Evolutionary conservation across 257 asterid genomes (phyloP), one percentile per base, ranked within the genome.

Genomic region (Fraxinus quadrangulata): DNA sequence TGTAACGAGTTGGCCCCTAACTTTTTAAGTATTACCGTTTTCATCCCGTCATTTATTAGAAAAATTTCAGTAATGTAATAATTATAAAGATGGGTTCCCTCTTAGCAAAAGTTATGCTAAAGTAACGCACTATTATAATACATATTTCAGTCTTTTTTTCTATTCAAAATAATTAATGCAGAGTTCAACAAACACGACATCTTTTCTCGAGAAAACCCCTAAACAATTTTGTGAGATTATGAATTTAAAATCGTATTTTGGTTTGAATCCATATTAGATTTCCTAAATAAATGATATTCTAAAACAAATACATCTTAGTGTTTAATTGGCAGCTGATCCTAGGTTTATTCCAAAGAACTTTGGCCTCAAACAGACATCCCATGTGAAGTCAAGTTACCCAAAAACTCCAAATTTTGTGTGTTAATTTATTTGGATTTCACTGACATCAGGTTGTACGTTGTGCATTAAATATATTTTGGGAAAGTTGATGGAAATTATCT

Each of bases 281-380:
- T n/a, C n/a, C n/a, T 51, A 30, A 31, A 30, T 49, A 34, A 28
- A 66, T 10, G 10, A 34, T 74, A 74, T 78, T 74, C 59, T 19
- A 24, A 78, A 77, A 75, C 84, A 75, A 78, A 28, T 69, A 71
- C 37, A 72, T 79, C 70, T 36, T 33, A 74, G 72, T 24, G 2
- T 36, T 70, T 59, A 71, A 73, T 10, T 33, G 26, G 74, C 76
- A 67, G 78, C 47, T 61, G 77, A 79, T 76, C 69, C 79, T 68
- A 68, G 59, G 77, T 80, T 79, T 76, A 77, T 77, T 80, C 71
- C 86, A 56, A 72, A 61, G 30, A 73, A 72, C 26, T 68, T 72
- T 10, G 69, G 17, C 5, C 5, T 12, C 81, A 54, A 72, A 45
- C 70, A 72, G 70, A 79, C 86, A 76, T 76, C 36, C 79, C 82